Base-by-base conservation (phyloP, 2,329 filamentous ascomycete genomes). In the Colletotrichum chlorophyti region DNA sequence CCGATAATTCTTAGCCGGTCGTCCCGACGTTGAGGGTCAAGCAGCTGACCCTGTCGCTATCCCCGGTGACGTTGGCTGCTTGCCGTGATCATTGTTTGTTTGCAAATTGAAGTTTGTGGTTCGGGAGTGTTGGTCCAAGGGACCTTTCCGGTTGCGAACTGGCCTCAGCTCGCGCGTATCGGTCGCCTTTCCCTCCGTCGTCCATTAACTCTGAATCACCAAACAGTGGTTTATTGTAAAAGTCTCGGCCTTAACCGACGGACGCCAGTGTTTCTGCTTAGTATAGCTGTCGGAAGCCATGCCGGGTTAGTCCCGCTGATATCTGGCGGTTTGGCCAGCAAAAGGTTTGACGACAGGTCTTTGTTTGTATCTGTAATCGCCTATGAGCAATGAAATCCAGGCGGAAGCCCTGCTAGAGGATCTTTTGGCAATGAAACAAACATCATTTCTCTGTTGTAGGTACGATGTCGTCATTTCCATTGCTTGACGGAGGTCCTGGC, bases 21-120 rank as follows among this genome's bases (percentile, higher is more conserved):
- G n/a, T n/a, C n/a, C n/a, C n/a, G 27, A 45, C 38, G 38, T 59
- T 49, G 51, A 45, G 17, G 32, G 43, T 32, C 38, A 50, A 55
- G 38, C 43, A 38, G 24, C 31, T 21, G 49, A 40, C n/a, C 24
- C 32, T n/a, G 17, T 42, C 31, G 37, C 24, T 31, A 26, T 21
- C 26, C 14, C 50, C 29, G 42, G 27, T 37, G 50, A 54, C 46
- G 19, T 38, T 42, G 31, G 27, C 19, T 24, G 15, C 34, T 23
- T 45, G 52, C 34, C 35, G 26, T 26, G n/a, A n/a, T n/a, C n/a
- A 15, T 23, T 41, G 15, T 24, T 40, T 11, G 15, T 40, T 35
- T 15, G 7, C 9, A 32, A 8, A 17, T 24, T 31, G 27, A 32
- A 15, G 29, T 35, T n/a, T 15, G n/a, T n/a, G 23, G 38, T 17